Base-by-base conservation (phyloP, 2,329 filamentous ascomycete genomes). In the Sclerotinia borealis region DNA sequence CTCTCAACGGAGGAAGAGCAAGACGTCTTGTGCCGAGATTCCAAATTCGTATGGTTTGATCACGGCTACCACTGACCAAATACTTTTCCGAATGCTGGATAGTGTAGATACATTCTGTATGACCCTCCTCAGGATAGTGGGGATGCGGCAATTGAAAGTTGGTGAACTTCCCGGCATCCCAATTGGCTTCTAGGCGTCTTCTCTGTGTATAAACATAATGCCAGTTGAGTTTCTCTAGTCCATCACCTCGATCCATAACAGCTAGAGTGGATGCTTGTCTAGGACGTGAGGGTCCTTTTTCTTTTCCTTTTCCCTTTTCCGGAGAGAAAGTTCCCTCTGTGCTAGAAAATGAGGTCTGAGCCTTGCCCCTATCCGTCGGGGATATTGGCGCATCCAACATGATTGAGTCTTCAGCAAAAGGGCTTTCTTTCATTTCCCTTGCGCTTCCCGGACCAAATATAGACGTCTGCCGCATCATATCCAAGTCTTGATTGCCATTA, bases 81-180 rank as follows among this genome's bases (percentile, higher is more conserved):
- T 89, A 95, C 67, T 92, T 88, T 1, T 88, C 83, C 61, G 89
- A 89, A 72, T 93, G 96, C 75, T 99, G 93, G 60, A 99, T 86
- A 2, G 91, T 93, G 76, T 99, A 99, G 15, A 99, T 92, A 75
- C 93, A 98, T 73, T 98, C 93, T 25, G 82, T 83, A 73, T 99
- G 95, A 0, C 91, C 91, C 74, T 98, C 93, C 37, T 90, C 83
- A 1, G 86, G 86, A 71, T 92, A 82, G 43, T 85, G 82, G 0
- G 92, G 92, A 72, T 96, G 92, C 0, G 95, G 95, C 1, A 99
- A 83, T 74, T 96, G 92, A 72, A 98, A 98, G 67, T 93, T 96
- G 3, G 82, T 85, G 74, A 84, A 96, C 64, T 86, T 88, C 4
- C 91, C 93, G 25, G 87, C 83, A 64, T 91, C 86, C 95, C 95